Percentiles rank a stretch among this genome's conserved stretches.
These are phyloP conservation scores for Scenedesmus sp. DNA, from an alignment of 163 green algal genomes.

Conservation along the genomic window DNA sequence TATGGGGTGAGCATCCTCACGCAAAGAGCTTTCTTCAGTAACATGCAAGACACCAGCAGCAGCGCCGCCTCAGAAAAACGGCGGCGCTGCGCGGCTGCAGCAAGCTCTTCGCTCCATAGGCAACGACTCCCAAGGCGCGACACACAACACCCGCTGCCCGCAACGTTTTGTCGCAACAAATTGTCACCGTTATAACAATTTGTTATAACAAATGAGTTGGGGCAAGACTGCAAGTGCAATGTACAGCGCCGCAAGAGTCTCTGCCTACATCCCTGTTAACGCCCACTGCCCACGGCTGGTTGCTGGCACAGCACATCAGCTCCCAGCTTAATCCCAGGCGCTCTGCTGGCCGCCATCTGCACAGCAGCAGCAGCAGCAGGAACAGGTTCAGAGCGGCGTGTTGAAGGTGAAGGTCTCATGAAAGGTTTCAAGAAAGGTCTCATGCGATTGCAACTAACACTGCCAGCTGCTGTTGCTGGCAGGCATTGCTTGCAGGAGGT, in stretches of 20 bases:
- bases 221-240: background rate
- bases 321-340: conserved; percentile 40
- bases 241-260: background rate
- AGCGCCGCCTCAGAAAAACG: background rate
- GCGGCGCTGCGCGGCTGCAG: background rate
- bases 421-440: too few relatives aligned
- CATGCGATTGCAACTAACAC: too few relatives aligned
- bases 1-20: conserved; percentile 5
- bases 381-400: background rate
- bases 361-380: background rate
- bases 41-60: background rate
- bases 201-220: background rate
- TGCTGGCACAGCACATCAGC: conserved; percentile 27
- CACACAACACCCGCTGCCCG: conserved; percentile 21
- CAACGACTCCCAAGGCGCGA: background rate
- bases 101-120: conserved; percentile 15
- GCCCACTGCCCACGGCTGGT: conserved; percentile 34
- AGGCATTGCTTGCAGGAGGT: too few relatives aligned
- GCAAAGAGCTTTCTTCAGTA: conserved; percentile 21
- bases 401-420: too few relatives aligned
- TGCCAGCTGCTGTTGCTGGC: too few relatives aligned
- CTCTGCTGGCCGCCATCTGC: conserved; percentile 19
- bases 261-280: background rate
- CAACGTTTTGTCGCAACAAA: background rate
- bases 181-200: background rate